A percentile compares a stretch with the other conserved stretches of the same genome.
These are phyloP conservation scores for Hebeloma cylindrosporum DNA, from an alignment of 768 basidiomycete species.

Conservation along the genomic window DNA sequence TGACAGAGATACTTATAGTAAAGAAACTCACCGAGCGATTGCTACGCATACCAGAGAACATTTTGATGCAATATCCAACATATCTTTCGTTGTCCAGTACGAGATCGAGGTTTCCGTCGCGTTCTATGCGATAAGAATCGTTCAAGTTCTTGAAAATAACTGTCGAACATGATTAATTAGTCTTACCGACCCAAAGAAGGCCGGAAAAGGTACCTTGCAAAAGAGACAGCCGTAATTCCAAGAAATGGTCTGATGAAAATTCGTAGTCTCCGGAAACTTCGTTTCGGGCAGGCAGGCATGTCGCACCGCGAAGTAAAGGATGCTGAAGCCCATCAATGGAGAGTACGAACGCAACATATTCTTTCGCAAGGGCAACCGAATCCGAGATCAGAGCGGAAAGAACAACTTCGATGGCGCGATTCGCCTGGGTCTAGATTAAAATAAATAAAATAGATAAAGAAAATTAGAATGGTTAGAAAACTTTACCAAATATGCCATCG, in stretches of 20 bases:
- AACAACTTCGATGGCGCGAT: conserved; percentile 54
- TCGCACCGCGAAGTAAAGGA: conserved; percentile 41
- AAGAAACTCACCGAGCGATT: conserved; percentile 39
- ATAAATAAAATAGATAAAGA: background rate
- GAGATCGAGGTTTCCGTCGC: conserved; percentile 20
- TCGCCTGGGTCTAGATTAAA: conserved; percentile 39
- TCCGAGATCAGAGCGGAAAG: conserved; percentile 51
- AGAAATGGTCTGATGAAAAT: conserved; percentile 31
- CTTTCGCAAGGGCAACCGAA: conserved; percentile 52
- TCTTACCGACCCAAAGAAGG: background rate
- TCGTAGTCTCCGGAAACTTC: conserved; percentile 25
- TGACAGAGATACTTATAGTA: background rate
- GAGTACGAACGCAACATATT: conserved; percentile 57
- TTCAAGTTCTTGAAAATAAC: conserved; percentile 48
- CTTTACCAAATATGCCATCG: conserved; percentile 58
- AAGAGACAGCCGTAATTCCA: conserved; percentile 34
- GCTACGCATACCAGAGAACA: conserved; percentile 54
- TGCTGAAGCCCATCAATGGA: conserved; percentile 58
- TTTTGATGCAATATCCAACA: conserved; percentile 39
- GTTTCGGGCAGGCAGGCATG: conserved; percentile 16
- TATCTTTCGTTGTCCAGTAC: conserved; percentile 36
- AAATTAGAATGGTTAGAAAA: too few species aligned
- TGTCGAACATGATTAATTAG: conserved; percentile 19
- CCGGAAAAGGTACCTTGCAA: conserved; percentile 20
- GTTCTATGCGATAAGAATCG: conserved; percentile 30